Conservation (phyloP, 108 stramenopile genomes). For the Cylindrotheca fusiformis region DNA sequence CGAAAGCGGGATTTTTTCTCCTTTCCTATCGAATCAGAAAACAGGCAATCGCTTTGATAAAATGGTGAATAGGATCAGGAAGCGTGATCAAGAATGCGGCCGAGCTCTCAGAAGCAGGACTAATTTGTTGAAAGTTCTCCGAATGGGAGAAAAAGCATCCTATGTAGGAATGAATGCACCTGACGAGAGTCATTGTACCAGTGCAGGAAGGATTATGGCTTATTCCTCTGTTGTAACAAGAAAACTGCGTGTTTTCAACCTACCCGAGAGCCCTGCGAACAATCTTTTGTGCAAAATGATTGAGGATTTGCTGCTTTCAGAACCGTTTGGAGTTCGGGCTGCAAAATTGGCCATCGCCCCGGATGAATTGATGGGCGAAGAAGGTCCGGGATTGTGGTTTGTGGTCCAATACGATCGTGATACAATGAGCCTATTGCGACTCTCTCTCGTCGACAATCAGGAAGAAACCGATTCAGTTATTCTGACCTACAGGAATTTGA, state of each 20-base stretch:
- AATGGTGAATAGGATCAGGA: slow-evolving; percentile 49
- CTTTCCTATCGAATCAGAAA: slow-evolving; percentile 18
- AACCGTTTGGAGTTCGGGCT: slow-evolving; percentile 34
- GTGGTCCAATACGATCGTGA: slow-evolving; percentile 57
- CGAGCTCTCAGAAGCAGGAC: slow-evolving; percentile 57
- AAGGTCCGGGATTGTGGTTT: slow-evolving; percentile 60
- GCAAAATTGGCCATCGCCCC: slow-evolving; percentile 43
- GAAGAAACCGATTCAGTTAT: slow-evolving; percentile 1
- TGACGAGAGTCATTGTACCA: slow-evolving; percentile 29
- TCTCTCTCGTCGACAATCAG: slow-evolving; percentile 28
- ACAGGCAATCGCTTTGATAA: slow-evolving; percentile 34
- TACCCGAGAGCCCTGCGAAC: slow-evolving; percentile 38
- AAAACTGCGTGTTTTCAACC: slow-evolving; percentile 61
- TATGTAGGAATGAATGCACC: background rate
- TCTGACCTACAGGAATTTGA: slow-evolving; percentile 35
- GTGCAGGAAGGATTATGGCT: slow-evolving; percentile 56
- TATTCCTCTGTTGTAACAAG: slow-evolving; percentile 49
- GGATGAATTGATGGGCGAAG: slow-evolving; percentile 22
- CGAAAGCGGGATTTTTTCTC: slow-evolving; percentile 50
- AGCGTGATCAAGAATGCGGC: slow-evolving; percentile 71
- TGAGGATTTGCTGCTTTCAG: slow-evolving; percentile 43
- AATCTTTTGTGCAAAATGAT: slow-evolving; percentile 39
- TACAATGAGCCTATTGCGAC: slow-evolving; percentile 55
- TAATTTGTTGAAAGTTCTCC: slow-evolving; percentile 46
- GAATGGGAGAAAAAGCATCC: background rate